Percentiles rank a stretch among this genome's conserved stretches.
Evolutionary conservation across 179 eudicot species (phyloP).

Genomic region (Carnegiea gigantea): DNA sequence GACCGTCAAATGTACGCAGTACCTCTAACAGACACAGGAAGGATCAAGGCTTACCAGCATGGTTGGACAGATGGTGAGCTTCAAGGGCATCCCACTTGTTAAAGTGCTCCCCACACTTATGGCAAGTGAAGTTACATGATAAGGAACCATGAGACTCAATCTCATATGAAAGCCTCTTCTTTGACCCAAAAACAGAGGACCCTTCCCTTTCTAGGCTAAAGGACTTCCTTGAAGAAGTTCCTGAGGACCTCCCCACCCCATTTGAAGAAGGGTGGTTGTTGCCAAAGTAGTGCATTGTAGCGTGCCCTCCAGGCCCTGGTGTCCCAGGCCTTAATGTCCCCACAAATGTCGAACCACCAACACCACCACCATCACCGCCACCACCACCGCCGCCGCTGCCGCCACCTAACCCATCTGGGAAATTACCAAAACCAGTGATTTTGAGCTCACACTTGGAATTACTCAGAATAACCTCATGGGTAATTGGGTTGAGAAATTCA

Average conservation of each 20-base stretch:
- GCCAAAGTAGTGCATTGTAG: constrained; percentile 69
- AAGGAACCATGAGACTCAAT: constrained; percentile 38
- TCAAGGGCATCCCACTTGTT: constrained; percentile 88
- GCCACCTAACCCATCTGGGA: constrained; percentile 34
- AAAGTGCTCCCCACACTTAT: constrained; percentile 87
- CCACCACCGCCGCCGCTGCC: not conserved
- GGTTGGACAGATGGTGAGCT: constrained; percentile 93
- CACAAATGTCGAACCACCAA: constrained; percentile 51
- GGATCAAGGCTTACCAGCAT: constrained; percentile 64
- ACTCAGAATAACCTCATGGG: constrained; percentile 85
- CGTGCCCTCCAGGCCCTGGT: constrained; percentile 85
- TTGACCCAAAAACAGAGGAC: constrained; percentile 29
- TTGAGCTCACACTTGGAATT: constrained; percentile 84
- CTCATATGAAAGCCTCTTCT: constrained; percentile 47
- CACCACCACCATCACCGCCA: not conserved
- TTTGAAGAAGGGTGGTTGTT: constrained; percentile 20
- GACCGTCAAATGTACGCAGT: constrained; percentile 14
- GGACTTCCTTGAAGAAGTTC: constrained; percentile 46
- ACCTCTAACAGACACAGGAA: not conserved
- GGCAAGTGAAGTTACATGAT: constrained; percentile 53
- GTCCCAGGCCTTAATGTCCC: constrained; percentile 91
- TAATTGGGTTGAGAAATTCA: constrained; percentile 88
- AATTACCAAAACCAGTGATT: constrained; percentile 60
- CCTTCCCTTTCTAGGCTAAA: constrained; percentile 33
- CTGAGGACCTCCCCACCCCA: constrained; percentile 7